Percentiles rank a stretch among this genome's conserved stretches.
Evolutionary conservation across 2,329 filamentous ascomycete genomes (phyloP).

Genomic region (Penicillium olsonii): DNA sequence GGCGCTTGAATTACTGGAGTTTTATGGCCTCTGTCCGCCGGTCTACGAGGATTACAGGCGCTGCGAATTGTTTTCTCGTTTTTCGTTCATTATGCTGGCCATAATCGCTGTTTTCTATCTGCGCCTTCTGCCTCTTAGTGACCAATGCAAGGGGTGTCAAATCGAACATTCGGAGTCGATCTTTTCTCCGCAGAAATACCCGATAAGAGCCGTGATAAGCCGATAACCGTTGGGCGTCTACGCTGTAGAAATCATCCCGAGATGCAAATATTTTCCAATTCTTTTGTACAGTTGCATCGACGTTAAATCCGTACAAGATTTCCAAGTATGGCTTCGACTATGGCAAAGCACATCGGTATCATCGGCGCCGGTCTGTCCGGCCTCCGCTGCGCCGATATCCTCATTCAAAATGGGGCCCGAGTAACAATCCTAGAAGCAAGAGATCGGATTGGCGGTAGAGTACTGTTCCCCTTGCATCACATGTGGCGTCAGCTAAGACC

Average conservation of each 20-base stretch:
- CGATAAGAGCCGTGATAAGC: constrained; percentile 18
- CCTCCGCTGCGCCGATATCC: constrained; percentile 59
- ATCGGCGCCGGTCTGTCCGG: constrained; percentile 63
- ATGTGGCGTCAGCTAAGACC: neutral
- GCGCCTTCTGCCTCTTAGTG: neutral
- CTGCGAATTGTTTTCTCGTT: constrained; percentile 1
- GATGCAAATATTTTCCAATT: too few relatives aligned
- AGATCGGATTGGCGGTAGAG: constrained; percentile 60
- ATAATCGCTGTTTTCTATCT: constrained; percentile 11
- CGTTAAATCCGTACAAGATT: neutral
- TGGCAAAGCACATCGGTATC: constrained; percentile 56
- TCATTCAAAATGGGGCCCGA: constrained; percentile 55
- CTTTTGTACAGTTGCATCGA: too few relatives aligned
- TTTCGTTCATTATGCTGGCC: constrained; percentile 23
- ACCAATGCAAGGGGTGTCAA: constrained; percentile 1
- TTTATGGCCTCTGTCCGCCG: constrained; percentile 4
- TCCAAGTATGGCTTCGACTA: constrained; percentile 36
- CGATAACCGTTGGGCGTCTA: constrained; percentile 5
- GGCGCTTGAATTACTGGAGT: constrained; percentile 21
- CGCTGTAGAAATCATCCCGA: neutral
- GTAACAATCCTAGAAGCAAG: constrained; percentile 64
- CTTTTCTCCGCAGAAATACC: too few relatives aligned
- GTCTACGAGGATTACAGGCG: neutral
- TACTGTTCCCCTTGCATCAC: constrained; percentile 32
- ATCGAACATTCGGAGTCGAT: too few relatives aligned